Percentiles rank a stretch among this genome's conserved stretches.
These are phyloP conservation scores for Tricholoma bakamatsutake DNA, from an alignment of 768 basidiomycete genomes.

Conservation along the genomic window DNA sequence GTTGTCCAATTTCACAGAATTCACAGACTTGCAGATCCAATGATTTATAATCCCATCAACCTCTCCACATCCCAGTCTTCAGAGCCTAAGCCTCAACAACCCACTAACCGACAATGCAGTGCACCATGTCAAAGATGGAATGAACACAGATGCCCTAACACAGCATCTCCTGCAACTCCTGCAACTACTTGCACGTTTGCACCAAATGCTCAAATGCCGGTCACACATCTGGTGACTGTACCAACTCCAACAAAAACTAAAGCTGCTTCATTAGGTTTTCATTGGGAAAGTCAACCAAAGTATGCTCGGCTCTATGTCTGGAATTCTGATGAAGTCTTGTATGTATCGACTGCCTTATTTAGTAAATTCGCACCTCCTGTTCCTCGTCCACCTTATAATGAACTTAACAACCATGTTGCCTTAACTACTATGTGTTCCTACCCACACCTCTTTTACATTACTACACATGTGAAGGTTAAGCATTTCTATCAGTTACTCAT, in stretches of 20 bases:
- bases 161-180: slow-evolving; percentile 1
- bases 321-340: background rate
- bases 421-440: background rate
- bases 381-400: background rate
- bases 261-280: background rate
- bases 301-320: slow-evolving; percentile 1
- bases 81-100: background rate
- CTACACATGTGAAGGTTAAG: background rate
- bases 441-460: background rate
- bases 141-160: slow-evolving; percentile 5
- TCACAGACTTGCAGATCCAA: no score
- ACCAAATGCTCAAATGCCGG: slow-evolving; percentile 6
- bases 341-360: background rate
- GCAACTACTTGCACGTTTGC: slow-evolving; percentile 16
- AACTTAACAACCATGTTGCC: background rate
- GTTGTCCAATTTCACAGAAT: no score
- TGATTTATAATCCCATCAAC: no score
- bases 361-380: background rate
- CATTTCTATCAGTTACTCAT: background rate
- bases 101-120: background rate
- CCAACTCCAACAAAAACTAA: background rate
- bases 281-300: background rate
- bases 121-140: slow-evolving; percentile 1
- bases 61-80: background rate
- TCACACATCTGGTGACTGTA: slow-evolving; percentile 3